phyloP scores from a whole-genome alignment of 805 yeast species.

The Lipomyces oligophaga region DNA sequence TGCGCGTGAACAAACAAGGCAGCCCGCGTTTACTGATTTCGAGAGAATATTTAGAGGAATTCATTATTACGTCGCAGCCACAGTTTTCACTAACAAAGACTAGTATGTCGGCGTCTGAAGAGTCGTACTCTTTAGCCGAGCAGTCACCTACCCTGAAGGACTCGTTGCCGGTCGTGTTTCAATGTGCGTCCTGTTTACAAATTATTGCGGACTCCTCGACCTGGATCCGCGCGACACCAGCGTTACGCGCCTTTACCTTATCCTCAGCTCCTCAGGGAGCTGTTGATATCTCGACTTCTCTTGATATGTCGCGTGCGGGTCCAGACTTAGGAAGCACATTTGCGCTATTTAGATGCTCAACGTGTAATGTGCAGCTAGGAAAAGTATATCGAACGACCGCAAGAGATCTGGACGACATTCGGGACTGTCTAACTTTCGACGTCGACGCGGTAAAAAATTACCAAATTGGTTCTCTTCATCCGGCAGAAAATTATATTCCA shows the following conservation, averaged over 20 bases:
- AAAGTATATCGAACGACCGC: slow-evolving; percentile 33
- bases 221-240: slow-evolving; percentile 31
- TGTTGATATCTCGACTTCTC: slow-evolving; percentile 9
- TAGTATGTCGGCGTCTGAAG: too few relatives aligned
- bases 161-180: slow-evolving; percentile 32
- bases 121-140: too few relatives aligned
- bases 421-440: slow-evolving; percentile 32
- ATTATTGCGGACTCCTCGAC: slow-evolving; percentile 33
- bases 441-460: slow-evolving; percentile 27
- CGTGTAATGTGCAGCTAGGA: slow-evolving; percentile 30
- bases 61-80: too few relatives aligned
- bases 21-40: too few relatives aligned
- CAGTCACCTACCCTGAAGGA: neutral
- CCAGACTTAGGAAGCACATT: slow-evolving; percentile 31
- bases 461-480: slow-evolving; percentile 29
- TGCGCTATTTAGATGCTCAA: slow-evolving; percentile 24
- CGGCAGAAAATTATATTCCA: slow-evolving; percentile 15
- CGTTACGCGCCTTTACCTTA: slow-evolving; percentile 29
- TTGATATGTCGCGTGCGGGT: slow-evolving; percentile 22
- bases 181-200: slow-evolving; percentile 30
- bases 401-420: slow-evolving; percentile 30
- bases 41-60: too few relatives aligned
- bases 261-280: slow-evolving; percentile 21
- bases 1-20: too few relatives aligned
- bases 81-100: too few relatives aligned